Conservation (phyloP, 257 asterid species). For the Lycium ferocissimum region DNA sequence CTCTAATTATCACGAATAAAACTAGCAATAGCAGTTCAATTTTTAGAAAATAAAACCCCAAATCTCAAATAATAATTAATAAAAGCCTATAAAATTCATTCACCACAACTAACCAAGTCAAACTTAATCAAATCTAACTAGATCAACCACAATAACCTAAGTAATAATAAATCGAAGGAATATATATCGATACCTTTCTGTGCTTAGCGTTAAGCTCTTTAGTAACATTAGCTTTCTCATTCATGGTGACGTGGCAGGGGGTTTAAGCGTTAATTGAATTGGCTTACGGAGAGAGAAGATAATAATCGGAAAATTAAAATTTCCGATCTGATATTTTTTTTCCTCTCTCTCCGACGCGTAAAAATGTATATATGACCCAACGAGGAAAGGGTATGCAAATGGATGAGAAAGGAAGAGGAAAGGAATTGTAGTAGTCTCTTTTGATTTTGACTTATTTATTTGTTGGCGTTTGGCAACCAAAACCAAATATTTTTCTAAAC, state of each 20-base stretch:
- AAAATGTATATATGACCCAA: not conserved
- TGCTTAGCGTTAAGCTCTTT: conserved; percentile 97
- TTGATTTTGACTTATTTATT: not conserved
- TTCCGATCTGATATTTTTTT: conserved; percentile 33
- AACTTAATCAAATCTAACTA: conserved; percentile 23
- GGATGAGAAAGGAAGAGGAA: conserved; percentile 26
- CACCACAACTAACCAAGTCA: conserved; percentile 25
- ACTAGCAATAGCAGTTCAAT: not conserved
- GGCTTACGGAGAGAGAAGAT: conserved; percentile 31
- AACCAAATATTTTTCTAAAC: too few relatives aligned
- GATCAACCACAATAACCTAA: conserved; percentile 32
- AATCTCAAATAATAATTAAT: not conserved
- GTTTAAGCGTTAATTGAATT: not conserved
- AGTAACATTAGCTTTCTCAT: conserved; percentile 91
- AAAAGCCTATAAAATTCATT: conserved; percentile 22
- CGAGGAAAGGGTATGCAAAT: conserved; percentile 30
- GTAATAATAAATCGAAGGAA: conserved; percentile 24
- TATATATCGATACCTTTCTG: conserved; percentile 63
- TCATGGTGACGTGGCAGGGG: conserved; percentile 57
- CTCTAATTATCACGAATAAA: not conserved
- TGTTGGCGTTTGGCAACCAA: not conserved
- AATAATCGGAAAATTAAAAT: conserved; percentile 39
- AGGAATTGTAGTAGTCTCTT: not conserved
- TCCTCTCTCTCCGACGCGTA: conserved; percentile 33
- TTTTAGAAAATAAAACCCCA: not conserved